A percentile compares a stretch with the other conserved stretches of the same genome.
phyloP scores from a whole-genome alignment of 129 eudicot genomes.

The Escallonia rubra region DNA sequence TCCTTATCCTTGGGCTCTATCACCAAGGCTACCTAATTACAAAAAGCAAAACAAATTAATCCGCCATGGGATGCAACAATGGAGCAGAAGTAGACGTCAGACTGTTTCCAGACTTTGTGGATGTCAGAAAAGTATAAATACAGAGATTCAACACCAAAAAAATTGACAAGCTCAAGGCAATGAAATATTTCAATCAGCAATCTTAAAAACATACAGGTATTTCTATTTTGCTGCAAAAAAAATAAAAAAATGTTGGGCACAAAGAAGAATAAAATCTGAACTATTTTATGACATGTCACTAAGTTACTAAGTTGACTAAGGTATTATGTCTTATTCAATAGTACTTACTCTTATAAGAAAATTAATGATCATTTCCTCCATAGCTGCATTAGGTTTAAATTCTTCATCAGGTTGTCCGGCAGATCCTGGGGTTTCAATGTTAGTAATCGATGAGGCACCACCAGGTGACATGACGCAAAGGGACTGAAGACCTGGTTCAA shows the following conservation, averaged over 20 bases:
- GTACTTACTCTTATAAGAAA: conserved; percentile 78
- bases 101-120: too few relatives aligned
- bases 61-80: neutral
- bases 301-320: neutral
- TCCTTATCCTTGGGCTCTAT: conserved; percentile 98
- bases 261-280: neutral
- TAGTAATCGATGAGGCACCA: conserved; percentile 84
- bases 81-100: too few relatives aligned
- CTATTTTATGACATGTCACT: neutral
- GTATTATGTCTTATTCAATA: neutral
- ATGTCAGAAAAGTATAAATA: too few relatives aligned
- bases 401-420: conserved; percentile 93
- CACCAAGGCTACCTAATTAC: conserved; percentile 81
- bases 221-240: neutral
- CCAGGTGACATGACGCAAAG: conserved; percentile 94
- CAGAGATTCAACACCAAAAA: too few relatives aligned
- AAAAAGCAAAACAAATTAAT: conserved; percentile 3
- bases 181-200: too few relatives aligned
- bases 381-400: conserved; percentile 98
- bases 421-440: conserved; percentile 86
- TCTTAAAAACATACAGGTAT: too few relatives aligned
- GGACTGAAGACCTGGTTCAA: conserved; percentile 91
- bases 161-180: too few relatives aligned
- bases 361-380: conserved; percentile 99
- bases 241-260: neutral